Conservation (phyloP, 2,329 filamentous ascomycete species). For the Lasiodiplodia sp. region DNA sequence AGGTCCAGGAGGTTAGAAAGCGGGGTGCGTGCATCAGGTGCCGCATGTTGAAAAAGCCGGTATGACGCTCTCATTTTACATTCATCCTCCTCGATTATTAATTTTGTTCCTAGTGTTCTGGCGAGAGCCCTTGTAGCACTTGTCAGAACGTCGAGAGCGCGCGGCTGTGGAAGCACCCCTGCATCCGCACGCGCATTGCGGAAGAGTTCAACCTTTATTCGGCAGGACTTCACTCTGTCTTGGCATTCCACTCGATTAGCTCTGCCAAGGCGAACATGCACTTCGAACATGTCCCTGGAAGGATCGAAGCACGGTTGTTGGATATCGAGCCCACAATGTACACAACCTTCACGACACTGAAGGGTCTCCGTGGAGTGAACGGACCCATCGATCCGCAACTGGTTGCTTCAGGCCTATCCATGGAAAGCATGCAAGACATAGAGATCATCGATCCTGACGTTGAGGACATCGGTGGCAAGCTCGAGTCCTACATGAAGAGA, state of each 20-base stretch:
- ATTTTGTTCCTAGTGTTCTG: conserved; percentile 55
- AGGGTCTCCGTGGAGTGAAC: conserved; percentile 42
- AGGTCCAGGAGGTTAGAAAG: conserved; percentile 67
- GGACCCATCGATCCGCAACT: conserved; percentile 48
- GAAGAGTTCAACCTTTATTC: conserved; percentile 67
- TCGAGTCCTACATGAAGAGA: conserved; percentile 63
- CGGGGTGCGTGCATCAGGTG: conserved; percentile 68
- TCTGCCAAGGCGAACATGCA: conserved; percentile 57
- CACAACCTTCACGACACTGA: conserved; percentile 56
- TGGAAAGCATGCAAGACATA: conserved; percentile 31
- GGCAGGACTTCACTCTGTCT: conserved; percentile 60
- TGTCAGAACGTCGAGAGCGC: conserved; percentile 67
- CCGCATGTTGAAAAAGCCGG: conserved; percentile 69
- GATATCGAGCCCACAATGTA: conserved; percentile 55
- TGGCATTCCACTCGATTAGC: conserved; percentile 60
- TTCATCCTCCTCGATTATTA: neutral
- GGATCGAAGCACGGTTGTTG: conserved; percentile 61
- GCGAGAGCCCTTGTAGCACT: conserved; percentile 65
- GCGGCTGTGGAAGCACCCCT: conserved; percentile 67
- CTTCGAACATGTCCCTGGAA: conserved; percentile 57
- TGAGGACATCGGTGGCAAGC: conserved; percentile 59
- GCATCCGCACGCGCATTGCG: conserved; percentile 64
- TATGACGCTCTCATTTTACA: conserved; percentile 21
- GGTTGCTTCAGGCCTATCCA: conserved; percentile 33
- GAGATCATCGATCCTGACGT: conserved; percentile 59